Percentiles rank a stretch among this genome's conserved stretches.
Evolutionary conservation across 1,284 basidiomycete species (phyloP).

Genomic region (Cutaneotrichosporon spelunceum): DNA sequence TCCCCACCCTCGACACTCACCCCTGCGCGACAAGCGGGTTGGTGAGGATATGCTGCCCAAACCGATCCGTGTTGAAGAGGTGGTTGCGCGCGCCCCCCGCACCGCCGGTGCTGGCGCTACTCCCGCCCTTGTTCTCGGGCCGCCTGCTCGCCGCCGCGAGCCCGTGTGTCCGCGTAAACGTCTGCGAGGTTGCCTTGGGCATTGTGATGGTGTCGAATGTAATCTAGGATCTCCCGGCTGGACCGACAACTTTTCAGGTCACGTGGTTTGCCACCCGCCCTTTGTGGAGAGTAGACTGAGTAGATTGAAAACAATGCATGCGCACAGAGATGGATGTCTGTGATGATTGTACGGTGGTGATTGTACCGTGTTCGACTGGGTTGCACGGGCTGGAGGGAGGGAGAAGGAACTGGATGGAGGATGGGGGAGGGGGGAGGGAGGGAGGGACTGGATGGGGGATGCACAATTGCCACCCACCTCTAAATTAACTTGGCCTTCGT

Average conservation of each 20-base stretch:
- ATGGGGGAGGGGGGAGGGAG: no score
- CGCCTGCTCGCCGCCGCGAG: constrained; percentile 55
- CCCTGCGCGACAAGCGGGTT: constrained; percentile 85
- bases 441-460: no score
- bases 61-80: constrained; percentile 87
- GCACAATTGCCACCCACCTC: background rate
- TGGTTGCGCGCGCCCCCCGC: constrained; percentile 63
- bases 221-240: background rate
- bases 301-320: no score
- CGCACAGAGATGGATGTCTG: no score
- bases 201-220: constrained; percentile 53
- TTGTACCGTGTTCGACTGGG: no score
- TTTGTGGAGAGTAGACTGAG: no score
- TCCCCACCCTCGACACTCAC: constrained; percentile 55
- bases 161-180: constrained; percentile 71
- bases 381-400: no score
- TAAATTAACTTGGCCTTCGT: background rate
- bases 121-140: constrained; percentile 39
- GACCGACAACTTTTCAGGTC: constrained; percentile 20
- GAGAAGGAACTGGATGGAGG: no score
- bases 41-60: constrained; percentile 96
- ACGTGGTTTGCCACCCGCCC: constrained; percentile 19
- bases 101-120: constrained; percentile 54
- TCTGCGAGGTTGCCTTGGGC: constrained; percentile 85
- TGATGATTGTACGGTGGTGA: no score